These are phyloP conservation scores for Coemansia sp. DNA, from an alignment of 192 early-diverging fungal genomes.

Conservation along the genomic window DNA sequence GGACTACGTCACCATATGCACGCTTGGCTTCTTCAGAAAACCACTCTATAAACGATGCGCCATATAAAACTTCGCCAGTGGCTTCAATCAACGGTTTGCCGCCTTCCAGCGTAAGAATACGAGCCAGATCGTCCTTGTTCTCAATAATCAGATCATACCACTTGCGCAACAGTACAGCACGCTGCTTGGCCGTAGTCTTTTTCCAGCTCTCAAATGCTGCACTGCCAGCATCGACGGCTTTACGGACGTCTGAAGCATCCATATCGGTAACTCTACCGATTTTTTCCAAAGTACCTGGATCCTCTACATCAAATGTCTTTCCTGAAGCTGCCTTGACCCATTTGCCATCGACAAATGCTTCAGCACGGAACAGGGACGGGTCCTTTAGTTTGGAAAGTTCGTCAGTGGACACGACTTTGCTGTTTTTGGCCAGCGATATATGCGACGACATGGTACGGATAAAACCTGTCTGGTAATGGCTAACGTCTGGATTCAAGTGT, in stretches of 20 bases:
- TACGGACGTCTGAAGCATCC: conserved; percentile 57
- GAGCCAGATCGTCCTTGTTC: conserved; percentile 72
- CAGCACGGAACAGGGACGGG: conserved; percentile 54
- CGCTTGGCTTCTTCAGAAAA: conserved; percentile 83
- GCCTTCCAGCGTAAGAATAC: conserved; percentile 78
- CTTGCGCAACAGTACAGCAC: conserved; percentile 60
- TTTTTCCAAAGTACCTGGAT: conserved; percentile 61
- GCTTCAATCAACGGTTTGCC: conserved; percentile 70
- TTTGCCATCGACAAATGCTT: conserved; percentile 61
- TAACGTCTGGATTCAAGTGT: not conserved
- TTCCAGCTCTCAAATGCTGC: conserved; percentile 63
- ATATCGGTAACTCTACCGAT: conserved; percentile 69
- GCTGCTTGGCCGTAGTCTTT: conserved; percentile 60
- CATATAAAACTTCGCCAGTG: conserved; percentile 61
- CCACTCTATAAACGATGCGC: conserved; percentile 73
- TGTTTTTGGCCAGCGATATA: conserved; percentile 5
- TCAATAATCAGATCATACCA: conserved; percentile 65
- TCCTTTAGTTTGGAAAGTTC: conserved; percentile 61
- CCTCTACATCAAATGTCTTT: conserved; percentile 57
- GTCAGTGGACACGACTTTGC: conserved; percentile 11
- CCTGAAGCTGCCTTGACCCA: conserved; percentile 53
- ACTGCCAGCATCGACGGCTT: conserved; percentile 60
- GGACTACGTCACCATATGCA: conserved; percentile 74
- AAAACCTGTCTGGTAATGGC: not conserved
- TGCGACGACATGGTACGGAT: not conserved